Percentiles rank a stretch among this genome's conserved stretches.
These are phyloP conservation scores for Podospora anserina DNA, from an alignment of 495 filamentous ascomycete genomes.

Conservation along the genomic window DNA sequence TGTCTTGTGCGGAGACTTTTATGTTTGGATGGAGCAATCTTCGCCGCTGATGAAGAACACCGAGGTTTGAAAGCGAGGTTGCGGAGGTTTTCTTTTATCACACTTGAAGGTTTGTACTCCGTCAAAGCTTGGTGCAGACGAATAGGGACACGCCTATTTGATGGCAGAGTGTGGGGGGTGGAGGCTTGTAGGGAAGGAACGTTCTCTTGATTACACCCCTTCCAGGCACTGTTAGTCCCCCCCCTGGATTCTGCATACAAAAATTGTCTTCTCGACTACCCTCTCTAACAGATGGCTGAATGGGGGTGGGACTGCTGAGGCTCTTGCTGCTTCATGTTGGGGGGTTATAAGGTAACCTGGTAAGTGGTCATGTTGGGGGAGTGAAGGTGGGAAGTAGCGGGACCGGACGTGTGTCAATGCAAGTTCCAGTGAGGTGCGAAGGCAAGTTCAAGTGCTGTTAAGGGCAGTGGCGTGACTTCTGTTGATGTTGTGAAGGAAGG, in stretches of 20 bases:
- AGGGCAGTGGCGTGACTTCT: background rate
- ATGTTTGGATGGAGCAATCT: background rate
- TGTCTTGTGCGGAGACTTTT: background rate
- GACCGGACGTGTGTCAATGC: too few relatives aligned
- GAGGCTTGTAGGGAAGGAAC: background rate
- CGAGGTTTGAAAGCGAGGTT: too few relatives aligned
- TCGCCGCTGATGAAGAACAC: too few relatives aligned
- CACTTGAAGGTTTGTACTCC: background rate
- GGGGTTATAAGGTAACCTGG: background rate
- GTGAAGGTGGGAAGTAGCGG: background rate
- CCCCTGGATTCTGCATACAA: background rate
- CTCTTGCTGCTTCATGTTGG: background rate
- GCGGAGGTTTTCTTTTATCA: background rate
- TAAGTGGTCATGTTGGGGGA: background rate
- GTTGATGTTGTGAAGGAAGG: background rate
- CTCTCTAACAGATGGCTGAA: background rate
- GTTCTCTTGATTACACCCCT: background rate
- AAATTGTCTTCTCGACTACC: background rate
- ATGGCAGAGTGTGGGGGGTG: background rate
- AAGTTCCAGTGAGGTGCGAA: too few relatives aligned
- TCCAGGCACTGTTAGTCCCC: background rate
- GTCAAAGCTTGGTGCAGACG: too few relatives aligned
- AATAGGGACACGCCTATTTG: background rate
- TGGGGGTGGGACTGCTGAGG: background rate
- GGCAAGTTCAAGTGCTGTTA: too few relatives aligned